Base-by-base conservation (phyloP, 202 grass and related monocot genomes). In the Digitaria exilis region DNA sequence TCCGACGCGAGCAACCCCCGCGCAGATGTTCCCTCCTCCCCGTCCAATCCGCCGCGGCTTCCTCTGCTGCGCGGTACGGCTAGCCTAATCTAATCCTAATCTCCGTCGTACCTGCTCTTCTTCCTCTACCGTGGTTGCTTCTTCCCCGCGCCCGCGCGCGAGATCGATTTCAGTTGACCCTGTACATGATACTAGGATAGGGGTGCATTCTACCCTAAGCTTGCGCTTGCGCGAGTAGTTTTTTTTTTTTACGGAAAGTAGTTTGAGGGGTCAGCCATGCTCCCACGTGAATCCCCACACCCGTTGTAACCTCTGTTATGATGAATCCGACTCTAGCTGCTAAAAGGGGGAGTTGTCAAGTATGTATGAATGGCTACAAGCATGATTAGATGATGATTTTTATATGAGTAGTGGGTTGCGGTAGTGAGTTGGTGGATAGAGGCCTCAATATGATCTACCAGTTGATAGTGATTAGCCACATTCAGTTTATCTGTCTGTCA, bases 111-210 rank as follows among this genome's bases (percentile, higher is more conserved):
- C 25, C 25, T 31, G 32, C 16, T 35, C 44, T 2, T n/a, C 56
- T 26, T 7, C 26, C 17, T 63, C 19, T 15, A 1, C 49, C 4
- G 71, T 31, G 70, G 43, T 17, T 71, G 43, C 7, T 28, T 41
- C 48, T 9, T 1, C 21, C 2, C 22, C 32, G 63, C 17, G n/a
- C n/a, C n/a, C n/a, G 62, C 32, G 48, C 17, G 62, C 18, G 50
- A 58, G 35, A 45, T 81, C 65, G 78, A n/a, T 70, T 77, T 70
- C 16, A 15, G 65, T 57, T 80, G 29, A 66, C 30, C 76, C 21
- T n/a, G 6, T 35, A 39, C 21, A 9, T 16, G 30, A 56, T 37
- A 19, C n/a, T n/a, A n/a, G n/a, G n/a, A n/a, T n/a, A n/a, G n/a
- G 2, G 50, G 2, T 24, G 64, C 35, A 24, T 67, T 56, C 0